Base-by-base conservation (phyloP, 495 filamentous ascomycete species). In the Thermochaetoides thermophila region DNA sequence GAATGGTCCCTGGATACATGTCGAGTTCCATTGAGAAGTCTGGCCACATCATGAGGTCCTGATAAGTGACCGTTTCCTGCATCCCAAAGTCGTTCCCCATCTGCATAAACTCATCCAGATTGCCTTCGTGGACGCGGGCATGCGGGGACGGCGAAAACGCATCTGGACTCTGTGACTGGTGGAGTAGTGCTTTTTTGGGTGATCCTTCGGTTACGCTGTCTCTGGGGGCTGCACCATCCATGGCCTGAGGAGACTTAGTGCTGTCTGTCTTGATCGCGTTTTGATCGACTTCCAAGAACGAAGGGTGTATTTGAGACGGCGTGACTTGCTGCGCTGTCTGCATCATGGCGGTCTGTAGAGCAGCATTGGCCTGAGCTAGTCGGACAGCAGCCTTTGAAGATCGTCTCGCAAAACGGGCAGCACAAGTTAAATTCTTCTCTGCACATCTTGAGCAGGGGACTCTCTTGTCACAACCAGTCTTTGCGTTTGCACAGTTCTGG, bases 381-480 rank as follows among this genome's bases (percentile, higher is more conserved):
- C 61, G 51, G 13, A 58, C 48, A 5, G 54, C 56, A 2, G 53
- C 53, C 46, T 74, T 74, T 12, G 69, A 63, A 1, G 66, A 60
- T 29, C 71, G 58, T 6, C 73, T 60, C 4, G 72, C 72, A 35
- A 63, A 71, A 10, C 73, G 55, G 14, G 68, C 49, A 24, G 59
- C 60, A 42, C 73, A 78, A 10, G 53, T 36, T 9, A 76, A 57
- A 43, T 69, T 69, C 45, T 75, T 67, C 17, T 66, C 63, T 2
- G 61, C 47, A 44, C 73, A 76, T 37, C 73, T 56, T 26, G 61
- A 60, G 46, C 72, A 76, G 7, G 74, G 73, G 8, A 73, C 63
- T 48, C 61, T 61, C 50, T 78, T 78, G 44, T 80, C 75, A 44
- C 75, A 80, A n/a, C 66, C 71, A 4, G 73, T 75, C 53, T 76